Evolutionary conservation across 176 grass and related monocot genomes (phyloP).

Genomic region (Lolium perenne): DNA sequence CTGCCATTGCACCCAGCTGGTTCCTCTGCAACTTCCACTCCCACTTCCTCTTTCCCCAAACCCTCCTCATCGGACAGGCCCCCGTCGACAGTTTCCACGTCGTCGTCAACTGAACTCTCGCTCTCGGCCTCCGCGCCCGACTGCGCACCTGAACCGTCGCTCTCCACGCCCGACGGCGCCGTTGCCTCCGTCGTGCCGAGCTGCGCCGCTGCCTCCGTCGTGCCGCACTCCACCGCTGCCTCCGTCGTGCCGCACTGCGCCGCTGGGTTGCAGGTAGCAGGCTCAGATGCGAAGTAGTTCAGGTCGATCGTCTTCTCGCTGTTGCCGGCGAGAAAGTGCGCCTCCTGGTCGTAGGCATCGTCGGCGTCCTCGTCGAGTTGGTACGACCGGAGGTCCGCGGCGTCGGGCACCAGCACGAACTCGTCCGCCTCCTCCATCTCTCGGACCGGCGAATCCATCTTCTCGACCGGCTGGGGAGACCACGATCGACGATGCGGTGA

Average conservation of each 20-base stretch:
- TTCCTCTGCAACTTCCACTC: not conserved
- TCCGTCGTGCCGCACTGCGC: not conserved
- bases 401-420: not conserved
- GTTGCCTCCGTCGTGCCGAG: not conserved
- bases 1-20: not conserved
- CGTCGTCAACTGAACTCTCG: not conserved
- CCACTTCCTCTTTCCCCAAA: not conserved
- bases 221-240: not conserved
- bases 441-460: not conserved
- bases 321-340: not conserved
- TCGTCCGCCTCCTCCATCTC: constrained; percentile 4
- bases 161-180: no score
- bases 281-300: constrained; percentile 25
- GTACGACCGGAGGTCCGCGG: not conserved
- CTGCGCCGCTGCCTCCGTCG: not conserved
- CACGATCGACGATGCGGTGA: not conserved
- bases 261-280: not conserved
- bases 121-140: not conserved
- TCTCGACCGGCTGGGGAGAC: not conserved
- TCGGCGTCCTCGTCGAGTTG: not conserved
- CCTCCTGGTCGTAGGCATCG: not conserved
- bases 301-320: not conserved
- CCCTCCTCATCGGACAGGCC: not conserved
- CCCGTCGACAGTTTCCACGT: constrained; percentile 1
- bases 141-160: not conserved